Percentiles rank a stretch among this genome's conserved stretches.
Evolutionary conservation across 768 basidiomycete genomes (phyloP).

Genomic region (Lactarius quietus): DNA sequence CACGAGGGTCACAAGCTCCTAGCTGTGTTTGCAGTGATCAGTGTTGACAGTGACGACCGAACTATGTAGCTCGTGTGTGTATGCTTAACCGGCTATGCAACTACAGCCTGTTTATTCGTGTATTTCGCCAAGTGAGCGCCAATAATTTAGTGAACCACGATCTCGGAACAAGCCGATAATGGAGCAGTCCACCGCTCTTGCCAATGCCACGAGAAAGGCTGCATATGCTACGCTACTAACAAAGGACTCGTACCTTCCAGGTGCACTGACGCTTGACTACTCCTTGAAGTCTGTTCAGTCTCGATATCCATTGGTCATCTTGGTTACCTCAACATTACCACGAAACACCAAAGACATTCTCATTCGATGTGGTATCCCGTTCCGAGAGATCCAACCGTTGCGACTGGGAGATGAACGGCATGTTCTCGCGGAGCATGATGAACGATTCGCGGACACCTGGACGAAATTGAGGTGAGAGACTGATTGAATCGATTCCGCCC

Average conservation of each 20-base stretch:
- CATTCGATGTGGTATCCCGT: constrained; percentile 46
- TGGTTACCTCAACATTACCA: constrained; percentile 44
- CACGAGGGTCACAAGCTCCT: background rate
- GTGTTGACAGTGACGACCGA: background rate
- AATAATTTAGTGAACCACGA: background rate
- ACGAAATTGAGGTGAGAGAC: constrained; percentile 48
- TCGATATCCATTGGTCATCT: constrained; percentile 49
- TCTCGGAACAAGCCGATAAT: constrained; percentile 4
- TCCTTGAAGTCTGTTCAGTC: constrained; percentile 43
- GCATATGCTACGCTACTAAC: constrained; percentile 83
- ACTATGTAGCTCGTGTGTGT: background rate
- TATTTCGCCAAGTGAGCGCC: background rate
- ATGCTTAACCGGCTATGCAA: background rate
- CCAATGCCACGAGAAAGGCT: constrained; percentile 38
- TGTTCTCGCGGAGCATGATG: constrained; percentile 37
- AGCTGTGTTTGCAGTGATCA: background rate
- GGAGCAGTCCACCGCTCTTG: background rate
- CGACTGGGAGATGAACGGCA: constrained; percentile 45
- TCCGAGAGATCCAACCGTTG: constrained; percentile 58
- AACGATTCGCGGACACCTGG: constrained; percentile 62
- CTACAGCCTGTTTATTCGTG: background rate
- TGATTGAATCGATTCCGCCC: background rate
- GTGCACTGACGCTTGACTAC: constrained; percentile 52
- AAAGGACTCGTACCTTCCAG: constrained; percentile 53
- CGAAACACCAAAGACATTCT: constrained; percentile 45